Conservation (phyloP, 208 protist species). For the Wallacemonas sp. region DNA sequence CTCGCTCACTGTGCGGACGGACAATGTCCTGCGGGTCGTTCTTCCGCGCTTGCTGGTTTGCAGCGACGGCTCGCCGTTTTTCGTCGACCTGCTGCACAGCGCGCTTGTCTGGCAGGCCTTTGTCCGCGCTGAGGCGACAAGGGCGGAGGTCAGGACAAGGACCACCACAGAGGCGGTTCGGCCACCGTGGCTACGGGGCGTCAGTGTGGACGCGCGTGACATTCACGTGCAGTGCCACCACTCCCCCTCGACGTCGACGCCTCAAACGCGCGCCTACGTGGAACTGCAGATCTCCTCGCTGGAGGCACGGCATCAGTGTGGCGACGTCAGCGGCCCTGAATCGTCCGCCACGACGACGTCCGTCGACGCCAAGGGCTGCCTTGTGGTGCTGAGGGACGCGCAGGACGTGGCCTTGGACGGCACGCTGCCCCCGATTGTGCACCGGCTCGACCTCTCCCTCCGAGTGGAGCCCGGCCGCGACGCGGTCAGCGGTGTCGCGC, state of each 20-base stretch:
- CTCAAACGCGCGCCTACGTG: neutral
- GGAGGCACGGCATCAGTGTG: neutral
- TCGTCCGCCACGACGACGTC: neutral
- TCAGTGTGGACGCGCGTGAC: neutral
- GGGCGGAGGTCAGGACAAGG: too few species aligned
- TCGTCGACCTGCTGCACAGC: slow-evolving; percentile 11
- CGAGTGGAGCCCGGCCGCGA: slow-evolving; percentile 6
- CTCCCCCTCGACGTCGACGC: neutral
- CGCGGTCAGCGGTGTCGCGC: neutral
- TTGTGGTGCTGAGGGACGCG: neutral
- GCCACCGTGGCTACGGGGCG: neutral
- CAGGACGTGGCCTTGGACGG: neutral
- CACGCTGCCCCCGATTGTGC: neutral
- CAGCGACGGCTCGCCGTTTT: slow-evolving; percentile 5
- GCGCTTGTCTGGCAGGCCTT: slow-evolving; percentile 6
- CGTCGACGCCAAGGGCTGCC: neutral
- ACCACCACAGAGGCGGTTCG: neutral
- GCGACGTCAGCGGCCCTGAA: neutral
- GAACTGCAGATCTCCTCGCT: slow-evolving; percentile 4
- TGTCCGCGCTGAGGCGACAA: neutral
- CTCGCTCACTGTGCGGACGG: neutral
- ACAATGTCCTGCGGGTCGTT: neutral
- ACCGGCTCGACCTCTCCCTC: neutral
- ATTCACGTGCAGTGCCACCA: neutral
- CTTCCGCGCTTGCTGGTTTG: neutral